A percentile compares a stretch with the other conserved stretches of the same genome.
These are phyloP conservation scores for Leucogyrophana mollusca DNA, from an alignment of 768 basidiomycete genomes.

Conservation along the genomic window DNA sequence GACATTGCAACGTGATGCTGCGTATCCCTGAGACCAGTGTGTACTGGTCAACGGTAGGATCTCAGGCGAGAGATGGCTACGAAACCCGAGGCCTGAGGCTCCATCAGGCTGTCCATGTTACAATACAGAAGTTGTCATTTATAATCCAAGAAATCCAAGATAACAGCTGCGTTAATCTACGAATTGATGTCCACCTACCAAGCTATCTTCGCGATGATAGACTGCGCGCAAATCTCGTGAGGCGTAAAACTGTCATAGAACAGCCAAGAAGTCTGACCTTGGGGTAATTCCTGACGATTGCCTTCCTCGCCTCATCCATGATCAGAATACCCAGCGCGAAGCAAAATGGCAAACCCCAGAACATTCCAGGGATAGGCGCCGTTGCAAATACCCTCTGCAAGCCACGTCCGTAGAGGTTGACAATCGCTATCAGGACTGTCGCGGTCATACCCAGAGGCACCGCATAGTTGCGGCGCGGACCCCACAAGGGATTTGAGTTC, in stretches of 20 bases:
- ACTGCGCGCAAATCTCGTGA: constrained; percentile 20
- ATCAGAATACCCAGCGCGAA: constrained; percentile 41
- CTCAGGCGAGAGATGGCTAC: too few species aligned
- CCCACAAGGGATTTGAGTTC: constrained; percentile 45
- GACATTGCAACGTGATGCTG: too few species aligned
- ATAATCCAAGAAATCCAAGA: too few species aligned
- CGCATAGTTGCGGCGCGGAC: constrained; percentile 41
- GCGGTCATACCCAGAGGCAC: constrained; percentile 37
- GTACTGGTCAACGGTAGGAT: too few species aligned
- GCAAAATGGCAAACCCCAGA: constrained; percentile 47
- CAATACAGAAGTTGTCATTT: too few species aligned
- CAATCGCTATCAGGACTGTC: constrained; percentile 42
- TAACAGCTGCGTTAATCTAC: too few species aligned
- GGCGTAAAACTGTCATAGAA: not conserved
- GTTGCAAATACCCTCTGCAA: constrained; percentile 43
- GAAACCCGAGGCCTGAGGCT: too few species aligned
- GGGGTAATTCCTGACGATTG: constrained; percentile 42
- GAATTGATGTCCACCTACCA: too few species aligned
- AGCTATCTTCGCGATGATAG: constrained; percentile 36
- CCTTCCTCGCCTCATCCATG: constrained; percentile 44
- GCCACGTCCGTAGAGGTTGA: constrained; percentile 43
- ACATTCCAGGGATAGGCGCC: constrained; percentile 43
- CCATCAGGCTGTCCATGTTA: too few species aligned
- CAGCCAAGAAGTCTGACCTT: constrained; percentile 24
- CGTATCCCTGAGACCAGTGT: too few species aligned